Base-by-base conservation (phyloP, 495 filamentous ascomycete genomes). In the Aspergillus carlsbadensis region DNA sequence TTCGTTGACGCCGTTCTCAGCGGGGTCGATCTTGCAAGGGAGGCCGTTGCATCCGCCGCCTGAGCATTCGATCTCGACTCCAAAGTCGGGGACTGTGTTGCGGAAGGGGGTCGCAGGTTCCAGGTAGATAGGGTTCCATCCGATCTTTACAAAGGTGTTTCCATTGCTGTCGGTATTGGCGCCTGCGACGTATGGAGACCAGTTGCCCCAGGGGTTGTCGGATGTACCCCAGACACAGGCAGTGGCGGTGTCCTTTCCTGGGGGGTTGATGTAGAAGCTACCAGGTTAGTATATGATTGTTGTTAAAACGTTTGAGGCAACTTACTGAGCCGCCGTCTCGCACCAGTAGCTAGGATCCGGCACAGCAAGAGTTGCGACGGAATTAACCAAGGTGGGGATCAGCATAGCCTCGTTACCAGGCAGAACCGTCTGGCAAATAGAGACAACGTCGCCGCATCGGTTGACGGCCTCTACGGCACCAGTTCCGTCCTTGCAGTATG, bases 351-450 rank as follows among this genome's bases (percentile, higher is more conserved):
- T 76, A 21, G 76, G 68, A 42, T 80, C 87, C 3, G 90, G 89
- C 41, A 92, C 88, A 49, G 90, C 88, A 35, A 94, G 71, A 36
- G 78, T 81, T 8, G 73, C 70, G 13, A 71, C 58, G 17, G 68
- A 64, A 29, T 75, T 58, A 33, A 92, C 84, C 60, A 84, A 65
- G 26, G 87, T 92, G 11, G 89, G 88, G 65, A 92, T 94, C 58
- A 92, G 74, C 90, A 94, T 94, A 51, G 87, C 86, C 72, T 94
- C 90, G 65, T 91, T 89, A n/a, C 90, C 90, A 11, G 89, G 90
- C 49, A 92, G 69, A 35, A 91, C 88, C 3, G 89, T 94, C 65
- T 94, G 90, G 65, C 90, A 94, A 68, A 92, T 88, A 3, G 89
- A 80, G 14, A 92, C 84, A 15, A 77, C 54, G 45, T 78, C 72